Evolutionary conservation across 768 basidiomycete genomes (phyloP).

Genomic region (Suillus tomentosus): DNA sequence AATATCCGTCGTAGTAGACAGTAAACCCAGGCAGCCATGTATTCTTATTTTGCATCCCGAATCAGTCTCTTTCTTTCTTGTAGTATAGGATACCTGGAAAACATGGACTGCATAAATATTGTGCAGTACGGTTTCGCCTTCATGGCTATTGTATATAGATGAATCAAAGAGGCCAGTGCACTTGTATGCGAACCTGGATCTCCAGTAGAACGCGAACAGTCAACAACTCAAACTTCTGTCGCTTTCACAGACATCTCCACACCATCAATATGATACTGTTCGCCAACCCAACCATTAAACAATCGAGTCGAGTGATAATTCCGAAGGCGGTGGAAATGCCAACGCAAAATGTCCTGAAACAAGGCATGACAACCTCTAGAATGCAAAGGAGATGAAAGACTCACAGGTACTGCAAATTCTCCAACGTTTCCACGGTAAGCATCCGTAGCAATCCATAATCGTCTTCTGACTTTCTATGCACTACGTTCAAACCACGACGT

Average conservation of each 20-base stretch:
- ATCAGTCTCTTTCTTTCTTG: neutral
- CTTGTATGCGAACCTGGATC: no score
- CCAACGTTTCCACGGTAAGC: conserved; percentile 71
- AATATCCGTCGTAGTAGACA: neutral
- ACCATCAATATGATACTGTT: conserved; percentile 84
- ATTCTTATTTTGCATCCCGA: neutral
- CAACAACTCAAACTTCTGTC: neutral
- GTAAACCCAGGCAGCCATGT: neutral
- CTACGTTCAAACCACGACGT: conserved; percentile 63
- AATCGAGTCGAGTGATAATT: conserved; percentile 73
- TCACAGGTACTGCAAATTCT: conserved; percentile 78
- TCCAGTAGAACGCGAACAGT: neutral
- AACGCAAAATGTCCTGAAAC: conserved; percentile 65
- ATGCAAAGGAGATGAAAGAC: conserved; percentile 30
- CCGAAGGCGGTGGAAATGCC: conserved; percentile 69
- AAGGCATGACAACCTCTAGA: conserved; percentile 4
- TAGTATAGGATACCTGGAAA: neutral
- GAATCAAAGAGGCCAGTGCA: neutral
- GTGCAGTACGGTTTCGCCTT: neutral
- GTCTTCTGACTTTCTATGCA: conserved; percentile 70
- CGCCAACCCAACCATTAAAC: conserved; percentile 81
- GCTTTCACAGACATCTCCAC: conserved; percentile 41
- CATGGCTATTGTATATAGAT: neutral
- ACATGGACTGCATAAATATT: neutral
- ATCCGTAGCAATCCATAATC: conserved; percentile 72